Evolutionary conservation across 495 filamentous ascomycete species (phyloP).

Genomic region (Schizothecium vesticola): DNA sequence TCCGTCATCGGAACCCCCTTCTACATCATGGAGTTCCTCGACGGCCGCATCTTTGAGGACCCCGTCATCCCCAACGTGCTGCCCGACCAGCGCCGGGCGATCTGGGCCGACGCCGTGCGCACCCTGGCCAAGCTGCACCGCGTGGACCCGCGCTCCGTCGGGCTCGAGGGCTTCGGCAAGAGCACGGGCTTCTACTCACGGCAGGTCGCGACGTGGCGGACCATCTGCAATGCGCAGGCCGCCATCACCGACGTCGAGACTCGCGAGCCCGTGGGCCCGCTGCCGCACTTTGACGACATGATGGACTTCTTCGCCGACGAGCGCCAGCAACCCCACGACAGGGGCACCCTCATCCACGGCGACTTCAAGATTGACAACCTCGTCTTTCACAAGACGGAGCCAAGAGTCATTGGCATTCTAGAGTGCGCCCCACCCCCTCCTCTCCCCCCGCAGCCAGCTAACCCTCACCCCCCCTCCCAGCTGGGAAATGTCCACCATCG

Average conservation of each 20-base stretch:
- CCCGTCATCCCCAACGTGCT: conserved; percentile 71
- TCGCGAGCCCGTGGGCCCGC: conserved; percentile 65
- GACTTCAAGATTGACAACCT: conserved; percentile 99
- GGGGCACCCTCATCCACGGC: conserved; percentile 78
- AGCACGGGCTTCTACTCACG: conserved; percentile 75
- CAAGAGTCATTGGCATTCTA: conserved; percentile 84
- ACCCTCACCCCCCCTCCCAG: conserved; percentile 29
- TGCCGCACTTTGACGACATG: conserved; percentile 78
- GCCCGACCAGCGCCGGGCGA: conserved; percentile 59
- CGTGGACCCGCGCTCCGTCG: conserved; percentile 59
- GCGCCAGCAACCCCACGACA: conserved; percentile 66
- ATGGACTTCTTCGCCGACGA: conserved; percentile 68
- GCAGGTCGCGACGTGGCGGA: conserved; percentile 75
- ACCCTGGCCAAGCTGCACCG: conserved; percentile 84
- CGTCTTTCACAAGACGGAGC: conserved; percentile 84
- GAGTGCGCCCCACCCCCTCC: conserved; percentile 51
- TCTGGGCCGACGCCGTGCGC: conserved; percentile 82
- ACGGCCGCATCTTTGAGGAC: conserved; percentile 88
- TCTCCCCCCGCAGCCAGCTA: not conserved
- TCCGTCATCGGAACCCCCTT: conserved; percentile 81
- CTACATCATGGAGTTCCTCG: conserved; percentile 93
- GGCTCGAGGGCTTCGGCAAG: conserved; percentile 68
- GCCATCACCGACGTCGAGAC: conserved; percentile 69
- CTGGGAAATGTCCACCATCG: conserved; percentile 96
- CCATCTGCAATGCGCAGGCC: conserved; percentile 74